Conservation (phyloP, 305 asterid species). For the Fraxinus velutina region DNA sequence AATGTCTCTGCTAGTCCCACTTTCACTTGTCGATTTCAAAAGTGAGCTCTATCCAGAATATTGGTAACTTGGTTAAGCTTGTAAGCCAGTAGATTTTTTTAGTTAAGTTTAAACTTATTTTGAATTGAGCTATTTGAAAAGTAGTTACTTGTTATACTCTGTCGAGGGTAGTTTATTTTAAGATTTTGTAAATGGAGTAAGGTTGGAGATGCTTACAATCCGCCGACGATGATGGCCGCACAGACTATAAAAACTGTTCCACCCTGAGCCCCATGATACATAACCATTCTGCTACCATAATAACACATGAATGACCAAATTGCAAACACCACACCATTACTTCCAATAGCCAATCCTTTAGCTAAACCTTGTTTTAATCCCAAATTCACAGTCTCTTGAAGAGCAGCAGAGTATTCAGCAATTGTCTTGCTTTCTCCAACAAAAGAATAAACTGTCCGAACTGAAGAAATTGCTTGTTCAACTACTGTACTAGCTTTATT, state of each 20-base stretch:
- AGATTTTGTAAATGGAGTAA: background rate
- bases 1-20: background rate
- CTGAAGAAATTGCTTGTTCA: conserved; percentile 79
- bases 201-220: conserved; percentile 51
- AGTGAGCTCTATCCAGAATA: background rate
- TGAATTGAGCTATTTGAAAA: background rate
- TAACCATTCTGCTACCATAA: conserved; percentile 82
- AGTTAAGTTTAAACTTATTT: background rate
- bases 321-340: conserved; percentile 76
- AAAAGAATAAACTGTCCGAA: conserved; percentile 83
- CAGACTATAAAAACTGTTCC: conserved; percentile 91
- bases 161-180: background rate
- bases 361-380: conserved; percentile 82
- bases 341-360: conserved; percentile 88
- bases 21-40: background rate
- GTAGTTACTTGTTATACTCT: background rate
- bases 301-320: conserved; percentile 85
- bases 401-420: conserved; percentile 57
- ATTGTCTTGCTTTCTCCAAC: conserved; percentile 68
- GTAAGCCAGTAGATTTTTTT: background rate
- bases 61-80: background rate
- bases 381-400: conserved; percentile 69
- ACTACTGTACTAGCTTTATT: conserved; percentile 61
- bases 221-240: conserved; percentile 76
- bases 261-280: conserved; percentile 76